Evolutionary conservation across 108 stramenopile species (phyloP).

Genomic region (Cyclotella atomus): DNA sequence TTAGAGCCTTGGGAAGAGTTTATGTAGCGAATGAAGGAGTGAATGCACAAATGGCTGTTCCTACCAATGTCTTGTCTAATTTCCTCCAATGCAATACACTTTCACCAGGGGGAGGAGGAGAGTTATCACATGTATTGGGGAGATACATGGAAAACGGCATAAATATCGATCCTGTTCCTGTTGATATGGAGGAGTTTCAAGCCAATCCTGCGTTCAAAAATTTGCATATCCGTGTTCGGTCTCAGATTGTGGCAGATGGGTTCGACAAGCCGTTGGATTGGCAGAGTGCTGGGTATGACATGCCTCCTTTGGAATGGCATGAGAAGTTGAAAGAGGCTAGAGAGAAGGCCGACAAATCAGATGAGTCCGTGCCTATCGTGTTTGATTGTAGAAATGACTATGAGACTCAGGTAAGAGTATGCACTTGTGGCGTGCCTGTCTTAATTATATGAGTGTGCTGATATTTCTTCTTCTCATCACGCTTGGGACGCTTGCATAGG

Average conservation of each 20-base stretch:
- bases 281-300: conserved; percentile 88
- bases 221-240: conserved; percentile 88
- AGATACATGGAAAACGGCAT: conserved; percentile 89
- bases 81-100: conserved; percentile 36
- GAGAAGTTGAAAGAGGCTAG: conserved; percentile 75
- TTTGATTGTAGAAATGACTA: conserved; percentile 90
- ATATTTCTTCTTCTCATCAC: too few species aligned
- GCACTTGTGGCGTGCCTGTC: not conserved
- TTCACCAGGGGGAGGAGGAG: conserved; percentile 9
- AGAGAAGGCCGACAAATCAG: conserved; percentile 18
- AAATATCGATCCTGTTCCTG: conserved; percentile 82
- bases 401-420: conserved; percentile 71
- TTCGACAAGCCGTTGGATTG: conserved; percentile 84
- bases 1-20: conserved; percentile 88
- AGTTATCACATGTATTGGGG: conserved; percentile 53
- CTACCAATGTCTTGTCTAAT: conserved; percentile 70
- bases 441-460: not conserved
- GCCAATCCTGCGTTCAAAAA: conserved; percentile 83
- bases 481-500: too few species aligned
- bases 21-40: conserved; percentile 96
- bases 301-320: conserved; percentile 96
- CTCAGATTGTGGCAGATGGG: conserved; percentile 97
- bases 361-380: conserved; percentile 58
- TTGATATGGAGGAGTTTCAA: conserved; percentile 70
- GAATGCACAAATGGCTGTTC: conserved; percentile 98